phyloP scores from a whole-genome alignment of 257 asterid species.

The Avicennia marina region DNA sequence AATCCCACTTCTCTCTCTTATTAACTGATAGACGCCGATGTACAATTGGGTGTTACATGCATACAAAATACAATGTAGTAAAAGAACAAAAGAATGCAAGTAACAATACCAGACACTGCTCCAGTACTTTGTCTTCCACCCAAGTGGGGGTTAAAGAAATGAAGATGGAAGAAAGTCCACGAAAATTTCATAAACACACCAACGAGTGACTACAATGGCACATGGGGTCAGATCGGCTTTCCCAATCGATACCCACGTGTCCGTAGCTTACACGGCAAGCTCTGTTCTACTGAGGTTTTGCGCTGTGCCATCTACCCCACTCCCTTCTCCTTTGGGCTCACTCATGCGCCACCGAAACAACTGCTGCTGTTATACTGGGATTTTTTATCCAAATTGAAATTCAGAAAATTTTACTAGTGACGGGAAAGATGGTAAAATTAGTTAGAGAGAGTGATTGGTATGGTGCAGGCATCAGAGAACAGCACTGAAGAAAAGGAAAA shows the following conservation, averaged over 20 bases:
- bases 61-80: background rate
- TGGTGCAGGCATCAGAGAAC: slow-evolving; percentile 18
- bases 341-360: no score
- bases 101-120: slow-evolving; percentile 4
- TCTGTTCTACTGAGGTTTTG: slow-evolving; percentile 10
- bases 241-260: slow-evolving; percentile 30
- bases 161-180: slow-evolving; percentile 14
- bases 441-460: slow-evolving; percentile 11
- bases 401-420: background rate
- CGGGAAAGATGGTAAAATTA: slow-evolving; percentile 1
- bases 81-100: slow-evolving; percentile 13
- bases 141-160: slow-evolving; percentile 17
- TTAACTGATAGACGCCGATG: background rate
- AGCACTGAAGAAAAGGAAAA: slow-evolving; percentile 12
- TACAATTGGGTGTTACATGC: background rate
- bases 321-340: background rate
- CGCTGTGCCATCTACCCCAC: background rate
- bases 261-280: slow-evolving; percentile 51
- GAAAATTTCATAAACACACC: background rate
- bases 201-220: slow-evolving; percentile 9
- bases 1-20: background rate
- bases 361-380: background rate
- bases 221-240: slow-evolving; percentile 28
- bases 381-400: background rate
- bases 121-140: slow-evolving; percentile 25